Percentiles rank a stretch among this genome's conserved stretches.
Conservation (phyloP, 805 yeast genomes). For the Pichia kluyveri region DNA sequence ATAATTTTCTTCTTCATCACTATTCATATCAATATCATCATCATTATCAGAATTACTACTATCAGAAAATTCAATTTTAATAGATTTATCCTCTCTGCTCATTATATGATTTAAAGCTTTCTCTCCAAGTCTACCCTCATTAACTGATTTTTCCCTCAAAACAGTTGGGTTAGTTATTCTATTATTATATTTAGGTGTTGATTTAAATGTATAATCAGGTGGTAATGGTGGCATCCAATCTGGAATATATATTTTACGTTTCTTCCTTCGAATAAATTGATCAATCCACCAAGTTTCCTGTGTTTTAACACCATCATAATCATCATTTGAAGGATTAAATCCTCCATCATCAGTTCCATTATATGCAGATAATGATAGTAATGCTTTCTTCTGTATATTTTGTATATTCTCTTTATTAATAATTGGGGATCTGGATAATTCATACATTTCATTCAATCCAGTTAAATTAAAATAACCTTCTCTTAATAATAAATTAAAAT, state of each 20-base stretch:
- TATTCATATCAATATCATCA: slow-evolving; percentile 6
- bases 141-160: slow-evolving; percentile 62
- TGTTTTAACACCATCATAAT: background rate
- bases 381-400: slow-evolving; percentile 6
- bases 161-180: slow-evolving; percentile 61
- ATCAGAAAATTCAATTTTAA: background rate
- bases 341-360: background rate
- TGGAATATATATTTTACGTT: slow-evolving; percentile 43
- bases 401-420: background rate
- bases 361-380: background rate
- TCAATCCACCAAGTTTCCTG: slow-evolving; percentile 10
- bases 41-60: slow-evolving; percentile 3
- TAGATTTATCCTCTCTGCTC: background rate
- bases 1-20: background rate
- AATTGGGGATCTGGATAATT: background rate
- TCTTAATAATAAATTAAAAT: slow-evolving; percentile 36
- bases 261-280: slow-evolving; percentile 7
- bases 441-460: slow-evolving; percentile 27
- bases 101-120: slow-evolving; percentile 57
- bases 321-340: slow-evolving; percentile 6
- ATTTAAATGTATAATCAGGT: slow-evolving; percentile 85
- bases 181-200: slow-evolving; percentile 60
- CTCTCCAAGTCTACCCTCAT: slow-evolving; percentile 77
- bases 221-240: slow-evolving; percentile 82
- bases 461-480: slow-evolving; percentile 32